Percentiles rank a stretch among this genome's conserved stretches.
Evolutionary conservation across 2,329 filamentous ascomycete species (phyloP).

Genomic region (Fusarium sp.): DNA sequence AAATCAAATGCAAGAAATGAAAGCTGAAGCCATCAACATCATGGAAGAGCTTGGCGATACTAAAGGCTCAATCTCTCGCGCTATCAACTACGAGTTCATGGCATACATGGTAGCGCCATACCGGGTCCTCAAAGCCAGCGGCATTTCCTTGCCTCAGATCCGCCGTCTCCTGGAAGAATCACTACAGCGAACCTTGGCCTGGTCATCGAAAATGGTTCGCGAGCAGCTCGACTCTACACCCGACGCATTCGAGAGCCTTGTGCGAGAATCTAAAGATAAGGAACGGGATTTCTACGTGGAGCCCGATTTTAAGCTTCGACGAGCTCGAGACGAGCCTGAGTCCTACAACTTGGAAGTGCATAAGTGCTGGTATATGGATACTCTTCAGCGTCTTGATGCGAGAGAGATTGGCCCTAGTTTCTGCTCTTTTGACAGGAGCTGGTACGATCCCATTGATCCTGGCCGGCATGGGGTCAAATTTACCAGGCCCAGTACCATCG

Average conservation of each 20-base stretch:
- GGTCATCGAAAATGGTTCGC: background rate
- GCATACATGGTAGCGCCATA: background rate
- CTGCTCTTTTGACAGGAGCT: background rate
- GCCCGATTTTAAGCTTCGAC: background rate
- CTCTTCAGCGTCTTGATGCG: background rate
- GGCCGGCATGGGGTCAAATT: background rate
- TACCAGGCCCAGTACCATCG: background rate
- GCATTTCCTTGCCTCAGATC: background rate
- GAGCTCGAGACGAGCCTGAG: background rate
- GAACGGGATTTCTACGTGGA: background rate
- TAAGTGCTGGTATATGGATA: constrained; percentile 5
- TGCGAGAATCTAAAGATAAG: constrained; percentile 1
- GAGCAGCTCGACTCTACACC: background rate
- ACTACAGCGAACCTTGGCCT: background rate
- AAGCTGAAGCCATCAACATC: background rate
- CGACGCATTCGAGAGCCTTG: background rate
- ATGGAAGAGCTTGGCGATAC: background rate
- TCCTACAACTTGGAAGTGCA: background rate
- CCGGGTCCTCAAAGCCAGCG: background rate
- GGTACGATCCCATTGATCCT: background rate
- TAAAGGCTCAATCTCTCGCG: background rate
- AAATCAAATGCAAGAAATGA: background rate
- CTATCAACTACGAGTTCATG: background rate
- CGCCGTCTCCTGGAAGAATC: background rate
- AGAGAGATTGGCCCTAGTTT: background rate